Evolutionary conservation across 2,329 filamentous ascomycete genomes (phyloP).

Genomic region (Stylonectria norvegica): DNA sequence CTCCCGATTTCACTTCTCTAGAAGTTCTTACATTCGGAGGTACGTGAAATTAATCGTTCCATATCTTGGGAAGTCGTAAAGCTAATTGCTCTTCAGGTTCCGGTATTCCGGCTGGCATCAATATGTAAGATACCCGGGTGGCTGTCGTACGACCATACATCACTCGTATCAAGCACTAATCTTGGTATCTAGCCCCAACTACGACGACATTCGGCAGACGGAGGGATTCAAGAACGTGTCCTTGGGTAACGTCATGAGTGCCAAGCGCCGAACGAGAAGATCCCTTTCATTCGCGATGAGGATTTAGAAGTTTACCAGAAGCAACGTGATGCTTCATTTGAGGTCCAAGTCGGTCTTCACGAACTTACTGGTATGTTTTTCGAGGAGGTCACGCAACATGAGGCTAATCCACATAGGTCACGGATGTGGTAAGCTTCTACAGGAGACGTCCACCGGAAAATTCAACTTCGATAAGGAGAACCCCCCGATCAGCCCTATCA

Average conservation of each 20-base stretch:
- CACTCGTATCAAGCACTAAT: conserved; percentile 9
- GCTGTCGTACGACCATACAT: too few species aligned
- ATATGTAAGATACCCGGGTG: conserved; percentile 47
- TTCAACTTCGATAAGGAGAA: conserved; percentile 87
- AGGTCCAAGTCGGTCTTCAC: conserved; percentile 93
- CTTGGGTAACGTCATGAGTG: conserved; percentile 86
- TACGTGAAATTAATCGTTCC: conserved; percentile 7
- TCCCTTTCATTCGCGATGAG: conserved; percentile 79
- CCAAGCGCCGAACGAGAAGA: conserved; percentile 89
- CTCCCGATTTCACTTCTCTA: conserved; percentile 91
- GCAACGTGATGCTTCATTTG: conserved; percentile 83
- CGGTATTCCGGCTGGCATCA: conserved; percentile 66
- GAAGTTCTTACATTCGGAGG: conserved; percentile 78
- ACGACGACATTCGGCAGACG: conserved; percentile 74
- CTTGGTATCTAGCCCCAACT: conserved; percentile 49
- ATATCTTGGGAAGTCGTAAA: conserved; percentile 2
- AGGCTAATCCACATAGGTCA: conserved; percentile 53
- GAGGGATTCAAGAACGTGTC: conserved; percentile 93
- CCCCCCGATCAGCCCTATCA: conserved; percentile 78
- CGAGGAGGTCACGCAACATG: too few species aligned
- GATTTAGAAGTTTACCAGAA: conserved; percentile 78
- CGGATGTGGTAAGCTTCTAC: conserved; percentile 88
- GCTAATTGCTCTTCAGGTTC: conserved; percentile 38
- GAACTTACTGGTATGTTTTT: conserved; percentile 61
- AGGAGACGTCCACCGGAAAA: conserved; percentile 76